phyloP scores from a whole-genome alignment of 1,139 yeast genomes.

The Geotrichum armillariae region DNA sequence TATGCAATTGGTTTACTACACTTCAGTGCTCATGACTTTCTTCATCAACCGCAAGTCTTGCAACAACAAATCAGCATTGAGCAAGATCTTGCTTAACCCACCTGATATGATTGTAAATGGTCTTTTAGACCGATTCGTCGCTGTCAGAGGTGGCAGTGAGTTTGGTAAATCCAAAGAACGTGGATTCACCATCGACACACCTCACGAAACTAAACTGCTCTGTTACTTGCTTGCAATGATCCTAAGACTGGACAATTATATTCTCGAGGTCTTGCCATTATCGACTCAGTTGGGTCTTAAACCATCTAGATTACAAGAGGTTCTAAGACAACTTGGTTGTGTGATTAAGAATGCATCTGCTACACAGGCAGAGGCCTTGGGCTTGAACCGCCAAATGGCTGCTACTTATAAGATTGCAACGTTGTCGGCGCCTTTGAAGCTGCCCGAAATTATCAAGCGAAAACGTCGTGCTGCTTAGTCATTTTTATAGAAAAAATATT shows the following conservation, averaged over 20 bases:
- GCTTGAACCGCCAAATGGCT: constrained; percentile 67
- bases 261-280: constrained; percentile 74
- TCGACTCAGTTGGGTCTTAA: constrained; percentile 84
- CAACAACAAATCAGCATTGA: constrained; percentile 57
- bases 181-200: constrained; percentile 62
- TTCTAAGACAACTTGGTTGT: constrained; percentile 85
- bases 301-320: constrained; percentile 66
- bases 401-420: constrained; percentile 74
- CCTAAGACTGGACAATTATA: constrained; percentile 73
- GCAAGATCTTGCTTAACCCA: constrained; percentile 64
- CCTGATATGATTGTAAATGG: constrained; percentile 76
- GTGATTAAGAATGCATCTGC: constrained; percentile 70
- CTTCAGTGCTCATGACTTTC: constrained; percentile 76
- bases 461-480: constrained; percentile 42
- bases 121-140: constrained; percentile 66
- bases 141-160: constrained; percentile 55
- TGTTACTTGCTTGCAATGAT: constrained; percentile 74
- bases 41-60: constrained; percentile 69
- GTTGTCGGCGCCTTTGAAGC: constrained; percentile 83
- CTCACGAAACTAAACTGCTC: constrained; percentile 79
- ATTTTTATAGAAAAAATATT: too few species aligned
- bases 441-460: constrained; percentile 80
- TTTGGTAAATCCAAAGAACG: constrained; percentile 64
- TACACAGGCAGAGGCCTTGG: constrained; percentile 80
- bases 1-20: constrained; percentile 71